Evolutionary conservation across 2,329 filamentous ascomycete genomes (phyloP), one percentile per base, ranked within the genome.

Genomic region (Clathrospora elynae): DNA sequence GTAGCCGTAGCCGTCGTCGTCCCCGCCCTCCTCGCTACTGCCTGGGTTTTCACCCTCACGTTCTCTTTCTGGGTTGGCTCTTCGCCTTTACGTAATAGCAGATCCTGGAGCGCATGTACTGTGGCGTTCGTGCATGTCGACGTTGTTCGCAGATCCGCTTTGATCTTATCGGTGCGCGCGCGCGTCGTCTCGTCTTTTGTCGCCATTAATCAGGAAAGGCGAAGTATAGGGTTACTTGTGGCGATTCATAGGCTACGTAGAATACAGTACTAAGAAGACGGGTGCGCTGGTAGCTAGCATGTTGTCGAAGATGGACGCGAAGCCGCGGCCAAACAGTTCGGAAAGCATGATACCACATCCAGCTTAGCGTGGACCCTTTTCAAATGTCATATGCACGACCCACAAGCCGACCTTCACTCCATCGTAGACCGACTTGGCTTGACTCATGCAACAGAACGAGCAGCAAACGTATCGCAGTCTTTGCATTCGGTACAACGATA

Each of bases 41-140:
- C 26, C 6, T 51, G 52, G n/a, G 64, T 51, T 43, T 67, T 71
- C 10, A 49, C 42, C 25, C 55, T 59, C 4, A 53, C 42, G 39
- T 69, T 71, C 42, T 68, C 64, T 42, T 68, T 68, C 28, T 63
- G 55, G 6, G 36, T 30, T 2, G 48, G 50, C 37, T 71, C 72
- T 17, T 73, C 65, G 11, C 71, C 55, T 9, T 54, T 56, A 19
- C 46, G 51, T 5, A 51, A 36, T 1, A 82, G 67, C 11, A 81
- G 59, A 9, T 72, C 69, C 51, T 73, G 77, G 39, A 82, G 71
- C 14, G 72, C 60, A 32, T 68, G 62, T 4, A 73, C 69, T 2
- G 75, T 80, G 8, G 71, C 59, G 10, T 74, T 65, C 19, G 76
- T 73, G 55, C 78, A 81, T 55, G 76, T 77, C 37, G 74, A 63